These are phyloP conservation scores for Sanghuangporus sanghuang DNA, from an alignment of 1,284 basidiomycete genomes.

Conservation along the genomic window DNA sequence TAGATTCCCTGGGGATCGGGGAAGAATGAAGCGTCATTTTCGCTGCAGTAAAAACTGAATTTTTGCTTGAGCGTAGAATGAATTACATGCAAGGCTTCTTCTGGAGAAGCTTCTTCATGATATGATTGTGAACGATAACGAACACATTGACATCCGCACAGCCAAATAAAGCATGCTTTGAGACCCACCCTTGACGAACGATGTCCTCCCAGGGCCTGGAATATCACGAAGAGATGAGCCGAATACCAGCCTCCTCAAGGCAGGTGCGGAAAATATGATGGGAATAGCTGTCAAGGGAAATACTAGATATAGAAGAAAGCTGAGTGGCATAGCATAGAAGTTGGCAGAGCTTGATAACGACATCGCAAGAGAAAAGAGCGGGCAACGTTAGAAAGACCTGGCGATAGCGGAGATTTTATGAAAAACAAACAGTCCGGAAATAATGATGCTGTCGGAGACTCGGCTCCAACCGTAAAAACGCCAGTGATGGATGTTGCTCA, in stretches of 20 bases:
- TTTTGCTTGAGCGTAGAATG: neutral
- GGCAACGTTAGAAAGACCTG: neutral
- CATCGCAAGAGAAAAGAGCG: neutral
- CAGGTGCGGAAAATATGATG: neutral
- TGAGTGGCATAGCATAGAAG: no score
- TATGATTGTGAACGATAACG: neutral
- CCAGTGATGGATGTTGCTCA: neutral
- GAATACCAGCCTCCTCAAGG: neutral
- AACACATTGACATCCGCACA: neutral
- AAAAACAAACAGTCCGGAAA: neutral
- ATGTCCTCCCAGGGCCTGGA: constrained; percentile 13
- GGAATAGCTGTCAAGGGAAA: neutral
- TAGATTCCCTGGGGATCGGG: constrained; percentile 37
- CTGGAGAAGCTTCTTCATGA: neutral
- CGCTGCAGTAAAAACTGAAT: neutral
- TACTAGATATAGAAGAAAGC: neutral
- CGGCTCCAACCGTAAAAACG: neutral
- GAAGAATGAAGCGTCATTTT: neutral
- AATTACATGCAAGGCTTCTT: no score
- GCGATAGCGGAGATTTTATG: neutral
- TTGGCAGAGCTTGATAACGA: neutral
- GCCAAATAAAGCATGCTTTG: neutral
- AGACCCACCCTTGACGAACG: constrained; percentile 12
- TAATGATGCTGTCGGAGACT: neutral
- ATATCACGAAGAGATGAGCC: neutral